Base-by-base conservation (phyloP, 2,329 filamentous ascomycete genomes). In the Conoideocrella luteorostrata region DNA sequence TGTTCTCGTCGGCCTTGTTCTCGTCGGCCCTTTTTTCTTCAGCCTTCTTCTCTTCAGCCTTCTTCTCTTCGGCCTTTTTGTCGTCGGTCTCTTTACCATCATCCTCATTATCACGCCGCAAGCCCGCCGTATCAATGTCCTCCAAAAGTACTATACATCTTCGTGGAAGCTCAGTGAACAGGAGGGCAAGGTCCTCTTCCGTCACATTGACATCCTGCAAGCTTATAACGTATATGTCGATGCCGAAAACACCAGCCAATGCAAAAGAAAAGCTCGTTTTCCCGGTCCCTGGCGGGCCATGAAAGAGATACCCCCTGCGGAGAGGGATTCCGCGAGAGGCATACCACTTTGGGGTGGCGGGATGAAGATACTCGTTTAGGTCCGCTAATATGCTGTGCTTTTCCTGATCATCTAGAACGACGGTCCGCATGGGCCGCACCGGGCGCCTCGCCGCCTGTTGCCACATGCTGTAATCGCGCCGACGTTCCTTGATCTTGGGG, bases 321-420 rank as follows among this genome's bases (percentile, higher is more conserved):
- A 90, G 80, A 0, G 86, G 86, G 23, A 91, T 87, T 0, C 86
- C 86, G 2, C 84, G 72, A 38, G 80, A 80, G 0, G 84, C 78
- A 55, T 91, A 91, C 84, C 85, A 91, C 9, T 73, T 70, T 1
- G 80, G 77, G 0, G 80, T 86, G 1, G 72, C 67, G 0, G 86
- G 84, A 43, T 88, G 78, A 0, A 93, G 69, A 50, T 88, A 91
- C 53, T 89, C 85, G 51, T 86, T 86, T 55, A 91, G 82, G 53
- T 93, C 87, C 21, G 68, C 67, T 9, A 90, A 64, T 4, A 91
- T 71, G 24, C 72, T 70, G 2, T 73, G 66, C 62, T 90, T 91
- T 55, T 86, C 76, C 36, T 71, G 61, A 7, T 72, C 67, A 49
- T 88, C 84, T 4, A 93, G 71, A 2, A 89, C 81, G 1, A 94